Percentiles rank a stretch among this genome's conserved stretches.
Evolutionary conservation across 1,284 basidiomycete genomes (phyloP).

Genomic region (Sporisorium sorghi): DNA sequence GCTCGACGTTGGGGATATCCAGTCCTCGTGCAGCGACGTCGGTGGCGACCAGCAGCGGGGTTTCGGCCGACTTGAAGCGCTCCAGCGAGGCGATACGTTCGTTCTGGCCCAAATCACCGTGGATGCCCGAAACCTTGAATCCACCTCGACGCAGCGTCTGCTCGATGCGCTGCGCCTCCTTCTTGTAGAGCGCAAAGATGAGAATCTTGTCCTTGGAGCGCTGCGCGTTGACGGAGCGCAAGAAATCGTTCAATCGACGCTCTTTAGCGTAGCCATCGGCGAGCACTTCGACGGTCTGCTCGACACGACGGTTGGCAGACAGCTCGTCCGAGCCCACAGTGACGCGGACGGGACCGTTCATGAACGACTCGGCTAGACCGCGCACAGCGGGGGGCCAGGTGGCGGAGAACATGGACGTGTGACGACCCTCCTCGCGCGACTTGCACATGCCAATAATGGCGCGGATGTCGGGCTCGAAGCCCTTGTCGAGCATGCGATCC

Average conservation of each 20-base stretch:
- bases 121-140: slow-evolving; percentile 86
- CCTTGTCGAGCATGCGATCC: slow-evolving; percentile 97
- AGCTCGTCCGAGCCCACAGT: slow-evolving; percentile 96
- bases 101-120: slow-evolving; percentile 90
- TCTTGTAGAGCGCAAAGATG: slow-evolving; percentile 95
- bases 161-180: slow-evolving; percentile 86
- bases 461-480: slow-evolving; percentile 98
- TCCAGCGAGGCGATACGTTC: slow-evolving; percentile 88
- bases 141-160: slow-evolving; percentile 81
- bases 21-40: slow-evolving; percentile 96
- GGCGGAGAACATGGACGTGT: slow-evolving; percentile 79
- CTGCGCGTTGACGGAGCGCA: slow-evolving; percentile 68
- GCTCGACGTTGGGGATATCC: slow-evolving; percentile 94
- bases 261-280: slow-evolving; percentile 89
- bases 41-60: slow-evolving; percentile 90
- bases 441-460: slow-evolving; percentile 84
- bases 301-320: slow-evolving; percentile 90
- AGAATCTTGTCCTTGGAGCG: slow-evolving; percentile 79
- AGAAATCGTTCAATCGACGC: slow-evolving; percentile 71
- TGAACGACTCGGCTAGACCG: slow-evolving; percentile 89
- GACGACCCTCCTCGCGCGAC: slow-evolving; percentile 71
- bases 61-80: slow-evolving; percentile 86
- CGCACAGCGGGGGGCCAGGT: slow-evolving; percentile 99
- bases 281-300: slow-evolving; percentile 84
- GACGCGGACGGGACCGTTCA: slow-evolving; percentile 84